phyloP scores from a whole-genome alignment of 768 basidiomycete genomes.

The Mycena latifolia region DNA sequence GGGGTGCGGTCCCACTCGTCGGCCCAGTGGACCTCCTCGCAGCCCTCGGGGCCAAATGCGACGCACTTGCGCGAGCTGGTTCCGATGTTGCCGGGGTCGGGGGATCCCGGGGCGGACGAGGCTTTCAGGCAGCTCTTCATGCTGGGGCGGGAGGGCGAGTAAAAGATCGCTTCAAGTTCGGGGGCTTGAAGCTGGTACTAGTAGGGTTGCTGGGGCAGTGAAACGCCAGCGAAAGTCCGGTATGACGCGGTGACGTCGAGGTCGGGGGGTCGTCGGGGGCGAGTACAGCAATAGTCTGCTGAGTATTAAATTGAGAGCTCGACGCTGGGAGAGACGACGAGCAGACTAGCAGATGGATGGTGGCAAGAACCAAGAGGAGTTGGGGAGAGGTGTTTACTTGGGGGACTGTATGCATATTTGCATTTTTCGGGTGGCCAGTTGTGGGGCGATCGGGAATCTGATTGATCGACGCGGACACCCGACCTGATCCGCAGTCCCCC shows the following conservation, averaged over 20 bases:
- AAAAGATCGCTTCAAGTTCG: background rate
- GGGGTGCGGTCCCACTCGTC: conserved; percentile 89
- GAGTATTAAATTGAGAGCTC: background rate
- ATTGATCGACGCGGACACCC: background rate
- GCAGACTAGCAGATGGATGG: background rate
- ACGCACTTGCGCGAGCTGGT: conserved; percentile 63
- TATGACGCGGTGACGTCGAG: too few species aligned
- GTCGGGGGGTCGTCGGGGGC: too few species aligned
- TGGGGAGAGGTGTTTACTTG: background rate
- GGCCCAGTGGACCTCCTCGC: conserved; percentile 71
- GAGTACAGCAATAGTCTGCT: too few species aligned
- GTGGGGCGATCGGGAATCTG: background rate
- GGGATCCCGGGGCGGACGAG: conserved; percentile 38
- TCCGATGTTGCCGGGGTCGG: conserved; percentile 17
- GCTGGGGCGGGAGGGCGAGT: background rate
- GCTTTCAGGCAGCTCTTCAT: conserved; percentile 58
- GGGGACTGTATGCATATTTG: background rate
- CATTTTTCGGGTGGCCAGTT: background rate
- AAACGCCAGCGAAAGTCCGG: too few species aligned
- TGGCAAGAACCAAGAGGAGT: background rate
- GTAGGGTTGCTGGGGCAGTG: background rate
- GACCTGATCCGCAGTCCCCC: background rate
- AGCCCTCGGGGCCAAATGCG: conserved; percentile 66
- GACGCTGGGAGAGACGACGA: background rate
- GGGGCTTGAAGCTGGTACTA: background rate